Percentiles rank a stretch among this genome's conserved stretches.
phyloP scores from a whole-genome alignment of 257 asterid genomes.

The Forsythia viridissima region DNA sequence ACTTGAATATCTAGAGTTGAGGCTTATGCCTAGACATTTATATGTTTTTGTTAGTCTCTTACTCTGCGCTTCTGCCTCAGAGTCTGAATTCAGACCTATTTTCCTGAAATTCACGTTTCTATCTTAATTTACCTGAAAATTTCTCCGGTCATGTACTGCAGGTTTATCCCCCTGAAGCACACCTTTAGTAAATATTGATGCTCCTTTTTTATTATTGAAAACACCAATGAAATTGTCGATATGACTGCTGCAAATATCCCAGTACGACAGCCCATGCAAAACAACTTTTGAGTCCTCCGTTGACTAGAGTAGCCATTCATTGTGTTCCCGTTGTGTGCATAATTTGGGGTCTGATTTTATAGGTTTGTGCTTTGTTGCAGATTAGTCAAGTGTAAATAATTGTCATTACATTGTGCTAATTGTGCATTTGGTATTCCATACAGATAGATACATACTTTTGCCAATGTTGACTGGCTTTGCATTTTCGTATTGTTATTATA shows the following conservation, averaged over 20 bases:
- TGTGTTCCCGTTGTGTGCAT: neutral
- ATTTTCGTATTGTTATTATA: conserved; percentile 20
- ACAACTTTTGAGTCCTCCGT: neutral
- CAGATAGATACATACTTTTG: neutral
- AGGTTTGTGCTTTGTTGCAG: neutral
- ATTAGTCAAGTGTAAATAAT: neutral
- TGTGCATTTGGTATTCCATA: neutral
- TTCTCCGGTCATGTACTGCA: neutral
- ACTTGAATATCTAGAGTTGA: neutral
- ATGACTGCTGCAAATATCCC: neutral
- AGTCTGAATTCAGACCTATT: neutral
- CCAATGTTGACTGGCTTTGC: conserved; percentile 4
- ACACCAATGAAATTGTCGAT: neutral
- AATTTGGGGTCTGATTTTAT: neutral
- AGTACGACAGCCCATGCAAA: neutral
- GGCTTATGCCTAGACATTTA: conserved; percentile 8
- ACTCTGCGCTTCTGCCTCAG: neutral
- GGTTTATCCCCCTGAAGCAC: neutral
- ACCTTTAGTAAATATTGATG: neutral
- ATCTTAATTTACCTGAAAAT: neutral
- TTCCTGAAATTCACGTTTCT: neutral
- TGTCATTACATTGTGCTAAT: neutral
- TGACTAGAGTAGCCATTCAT: neutral
- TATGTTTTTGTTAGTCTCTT: neutral
- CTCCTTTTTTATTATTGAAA: neutral